Conservation (phyloP, 805 yeast genomes). For the Hanseniaspora meyeri region DNA sequence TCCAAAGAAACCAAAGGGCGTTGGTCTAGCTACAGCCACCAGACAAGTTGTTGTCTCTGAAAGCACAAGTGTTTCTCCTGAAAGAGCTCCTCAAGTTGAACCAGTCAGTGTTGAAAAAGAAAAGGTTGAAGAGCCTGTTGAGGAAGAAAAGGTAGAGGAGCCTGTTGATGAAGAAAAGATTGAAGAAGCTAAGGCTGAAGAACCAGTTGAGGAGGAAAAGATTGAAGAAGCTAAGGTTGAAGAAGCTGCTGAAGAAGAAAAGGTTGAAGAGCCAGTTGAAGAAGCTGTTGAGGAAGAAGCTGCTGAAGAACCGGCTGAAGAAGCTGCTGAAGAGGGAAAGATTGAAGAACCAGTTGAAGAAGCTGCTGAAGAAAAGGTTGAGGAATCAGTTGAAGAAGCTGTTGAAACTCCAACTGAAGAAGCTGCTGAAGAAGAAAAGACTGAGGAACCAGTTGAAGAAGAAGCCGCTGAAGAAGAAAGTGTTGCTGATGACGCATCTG, state of each 20-base stretch:
- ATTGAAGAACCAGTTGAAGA: background rate
- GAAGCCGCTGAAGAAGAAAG: background rate
- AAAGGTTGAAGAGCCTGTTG: constrained; percentile 4
- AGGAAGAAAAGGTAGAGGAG: background rate
- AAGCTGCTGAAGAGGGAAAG: background rate
- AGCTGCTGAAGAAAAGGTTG: background rate
- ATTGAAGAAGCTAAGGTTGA: background rate
- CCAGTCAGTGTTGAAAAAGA: constrained; percentile 6
- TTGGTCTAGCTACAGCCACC: constrained; percentile 10
- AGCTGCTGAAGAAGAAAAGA: background rate
- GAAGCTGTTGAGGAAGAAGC: constrained; percentile 3
- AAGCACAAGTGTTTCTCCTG: background rate
- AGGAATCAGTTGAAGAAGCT: background rate
- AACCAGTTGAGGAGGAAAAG: constrained; percentile 4
- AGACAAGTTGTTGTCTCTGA: constrained; percentile 11
- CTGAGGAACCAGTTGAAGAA: background rate
- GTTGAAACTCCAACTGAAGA: background rate
- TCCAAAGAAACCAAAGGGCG: background rate
- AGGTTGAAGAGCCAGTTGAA: constrained; percentile 14
- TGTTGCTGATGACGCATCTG: background rate
- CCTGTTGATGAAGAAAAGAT: constrained; percentile 14
- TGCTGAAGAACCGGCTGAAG: background rate
- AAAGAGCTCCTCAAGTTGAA: constrained; percentile 3
- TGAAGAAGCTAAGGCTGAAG: constrained; percentile 12
- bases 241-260: background rate